Base-by-base conservation (phyloP, 306 rosid genomes). In the Lablab purpureus region DNA sequence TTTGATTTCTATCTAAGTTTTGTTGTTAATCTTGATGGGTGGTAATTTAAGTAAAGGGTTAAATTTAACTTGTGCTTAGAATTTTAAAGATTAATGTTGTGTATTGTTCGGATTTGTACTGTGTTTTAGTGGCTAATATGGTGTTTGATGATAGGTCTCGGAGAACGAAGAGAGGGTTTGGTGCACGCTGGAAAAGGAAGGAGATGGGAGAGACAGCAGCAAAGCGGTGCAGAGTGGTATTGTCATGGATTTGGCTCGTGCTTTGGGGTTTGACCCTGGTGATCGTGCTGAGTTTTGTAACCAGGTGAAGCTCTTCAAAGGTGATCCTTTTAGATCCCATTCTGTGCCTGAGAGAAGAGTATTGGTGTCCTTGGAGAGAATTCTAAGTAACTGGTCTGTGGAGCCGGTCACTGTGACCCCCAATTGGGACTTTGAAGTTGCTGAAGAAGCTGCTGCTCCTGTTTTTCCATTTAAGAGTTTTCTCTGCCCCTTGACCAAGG, bases 161-260 rank as follows among this genome's bases (percentile, higher is more conserved):
- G 89, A 81, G 67, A 79, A 68, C 34, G 90, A 89, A 69, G 88
- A 87, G 76, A 76, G 86, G 81, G 84, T 85, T n/a, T 74, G 63
- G 47, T 82, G 79, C 22, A 78, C 86, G 6, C 72, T 89, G 10
- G 81, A 84, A 67, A 89, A 84, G 50, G 93, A 87, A 68, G 90
- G 87, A 18, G 41, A 74, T 71, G 83, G 73, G 73, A 80, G 86
- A 34, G 87, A 76, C 40, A 65, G 85, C 3, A 84, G 85, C 40
- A 65, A 65, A 65, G 71, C 50, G 0, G 71, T 65, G 28, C 71
- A 65, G 47, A 65, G 71, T 65, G 71, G 71, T 5, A 86, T 89
- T 40, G 56, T 87, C 50, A 87, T 89, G 91, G 93, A 89, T 71
- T 80, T 89, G 55, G 87, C 88, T 37, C 93, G 91, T 11, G 88